These are phyloP conservation scores for Fomitopsis schrenkii DNA, from an alignment of 1,284 basidiomycete species.

Conservation along the genomic window DNA sequence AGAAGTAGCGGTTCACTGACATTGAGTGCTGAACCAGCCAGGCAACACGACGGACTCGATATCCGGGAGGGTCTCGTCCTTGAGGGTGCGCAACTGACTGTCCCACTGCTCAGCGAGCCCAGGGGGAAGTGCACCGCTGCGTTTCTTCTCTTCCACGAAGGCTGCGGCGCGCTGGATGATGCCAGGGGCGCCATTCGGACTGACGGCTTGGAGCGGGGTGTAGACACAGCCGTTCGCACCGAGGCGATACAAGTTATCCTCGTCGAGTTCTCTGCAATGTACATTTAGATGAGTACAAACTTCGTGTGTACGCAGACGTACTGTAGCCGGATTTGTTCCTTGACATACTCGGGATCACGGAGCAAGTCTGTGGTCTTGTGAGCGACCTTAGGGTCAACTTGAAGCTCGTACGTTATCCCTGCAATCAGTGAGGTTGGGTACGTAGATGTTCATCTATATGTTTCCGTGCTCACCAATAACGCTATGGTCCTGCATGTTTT, in stretches of 20 bases:
- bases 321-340: slow-evolving; percentile 9
- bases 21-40: slow-evolving; percentile 15
- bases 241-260: slow-evolving; percentile 6
- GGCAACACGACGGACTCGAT: slow-evolving; percentile 2
- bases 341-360: slow-evolving; percentile 7
- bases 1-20: neutral
- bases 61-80: slow-evolving; percentile 9
- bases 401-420: neutral
- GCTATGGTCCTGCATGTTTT: slow-evolving; percentile 35
- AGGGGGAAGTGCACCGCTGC: slow-evolving; percentile 9
- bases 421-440: neutral
- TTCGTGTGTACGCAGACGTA: neutral
- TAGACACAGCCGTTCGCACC: slow-evolving; percentile 5
- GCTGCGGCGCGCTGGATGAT: slow-evolving; percentile 1
- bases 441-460: neutral
- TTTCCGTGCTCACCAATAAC: neutral
- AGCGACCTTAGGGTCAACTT: neutral
- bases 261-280: neutral
- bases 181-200: neutral
- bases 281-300: neutral
- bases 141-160: slow-evolving; percentile 3
- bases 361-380: slow-evolving; percentile 8
- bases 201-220: slow-evolving; percentile 4
- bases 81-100: slow-evolving; percentile 8
- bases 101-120: slow-evolving; percentile 14